Percentiles rank a stretch among this genome's conserved stretches.
These are phyloP conservation scores for Rutstroemia sp. DNA, from an alignment of 2,329 filamentous ascomycete species.

Conservation along the genomic window DNA sequence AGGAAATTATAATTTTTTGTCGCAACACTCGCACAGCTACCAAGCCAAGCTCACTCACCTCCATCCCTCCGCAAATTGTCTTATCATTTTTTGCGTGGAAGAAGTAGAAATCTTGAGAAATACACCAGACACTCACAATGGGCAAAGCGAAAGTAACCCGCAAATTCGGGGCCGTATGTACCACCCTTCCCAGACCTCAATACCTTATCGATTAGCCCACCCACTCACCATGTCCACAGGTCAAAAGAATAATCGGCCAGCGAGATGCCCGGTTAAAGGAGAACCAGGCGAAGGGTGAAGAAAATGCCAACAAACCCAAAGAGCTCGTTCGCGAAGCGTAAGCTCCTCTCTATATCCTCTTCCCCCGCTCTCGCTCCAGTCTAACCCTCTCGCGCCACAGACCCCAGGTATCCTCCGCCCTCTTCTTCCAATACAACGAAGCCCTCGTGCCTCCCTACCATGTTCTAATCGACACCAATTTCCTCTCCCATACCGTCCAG, in stretches of 20 bases:
- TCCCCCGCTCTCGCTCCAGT: too few relatives aligned
- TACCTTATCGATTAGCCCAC: slow-evolving; percentile 17
- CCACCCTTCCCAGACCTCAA: neutral
- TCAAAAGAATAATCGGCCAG: slow-evolving; percentile 78
- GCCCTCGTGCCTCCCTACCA: slow-evolving; percentile 77
- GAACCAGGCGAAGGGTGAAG: slow-evolving; percentile 63
- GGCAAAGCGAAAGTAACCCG: slow-evolving; percentile 83
- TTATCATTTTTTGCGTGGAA: neutral
- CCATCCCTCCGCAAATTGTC: neutral
- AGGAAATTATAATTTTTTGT: slow-evolving; percentile 9
- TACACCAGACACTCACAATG: slow-evolving; percentile 45
- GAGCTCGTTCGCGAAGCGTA: slow-evolving; percentile 69
- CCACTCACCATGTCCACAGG: slow-evolving; percentile 25
- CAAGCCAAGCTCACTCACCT: neutral
- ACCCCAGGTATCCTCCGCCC: slow-evolving; percentile 70
- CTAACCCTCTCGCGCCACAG: slow-evolving; percentile 29
- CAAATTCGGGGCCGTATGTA: slow-evolving; percentile 69
- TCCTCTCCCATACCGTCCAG: slow-evolving; percentile 83
- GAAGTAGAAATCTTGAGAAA: neutral
- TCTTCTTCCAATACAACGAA: slow-evolving; percentile 88
- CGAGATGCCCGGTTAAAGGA: slow-evolving; percentile 76
- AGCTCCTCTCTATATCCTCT: slow-evolving; percentile 14
- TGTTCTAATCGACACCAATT: slow-evolving; percentile 71
- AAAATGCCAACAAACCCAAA: slow-evolving; percentile 50
- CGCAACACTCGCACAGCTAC: neutral